phyloP scores from a whole-genome alignment of 1,284 basidiomycete species.

The Leccinum fuscescens region DNA sequence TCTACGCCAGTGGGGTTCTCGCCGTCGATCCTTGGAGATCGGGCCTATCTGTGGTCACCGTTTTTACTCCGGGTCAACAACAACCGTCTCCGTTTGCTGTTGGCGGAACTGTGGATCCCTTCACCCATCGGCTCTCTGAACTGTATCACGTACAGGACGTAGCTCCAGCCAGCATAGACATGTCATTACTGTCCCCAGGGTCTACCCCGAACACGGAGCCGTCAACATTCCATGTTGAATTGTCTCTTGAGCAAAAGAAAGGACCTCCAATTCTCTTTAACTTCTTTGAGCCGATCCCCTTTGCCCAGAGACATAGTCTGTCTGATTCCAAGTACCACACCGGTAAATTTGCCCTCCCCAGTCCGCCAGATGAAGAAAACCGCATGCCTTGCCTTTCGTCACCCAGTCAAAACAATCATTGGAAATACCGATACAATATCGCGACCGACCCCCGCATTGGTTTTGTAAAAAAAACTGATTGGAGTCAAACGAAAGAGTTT shows the following conservation, averaged over 20 bases:
- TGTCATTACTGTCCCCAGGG: constrained; percentile 42
- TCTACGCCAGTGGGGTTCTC: constrained; percentile 33
- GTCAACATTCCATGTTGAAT: constrained; percentile 51
- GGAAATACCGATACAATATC: constrained; percentile 52
- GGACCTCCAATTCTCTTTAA: constrained; percentile 15
- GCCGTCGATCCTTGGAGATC: constrained; percentile 32
- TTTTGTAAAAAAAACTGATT: constrained; percentile 57
- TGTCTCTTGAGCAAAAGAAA: constrained; percentile 28
- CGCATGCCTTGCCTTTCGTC: constrained; percentile 23
- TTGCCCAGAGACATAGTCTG: constrained; percentile 55
- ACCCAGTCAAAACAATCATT: constrained; percentile 32
- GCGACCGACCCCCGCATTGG: constrained; percentile 67
- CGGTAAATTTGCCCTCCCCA: constrained; percentile 74
- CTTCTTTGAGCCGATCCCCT: constrained; percentile 68
- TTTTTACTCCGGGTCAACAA: constrained; percentile 23
- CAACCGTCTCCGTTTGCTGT: constrained; percentile 33
- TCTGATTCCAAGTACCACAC: constrained; percentile 69
- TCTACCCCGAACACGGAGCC: constrained; percentile 44
- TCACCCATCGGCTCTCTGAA: constrained; percentile 33
- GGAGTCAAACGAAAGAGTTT: constrained; percentile 60
- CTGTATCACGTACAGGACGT: constrained; percentile 20
- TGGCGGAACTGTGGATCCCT: constrained; percentile 26
- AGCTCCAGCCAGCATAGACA: constrained; percentile 30
- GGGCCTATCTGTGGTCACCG: constrained; percentile 28
- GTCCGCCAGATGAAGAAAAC: constrained; percentile 53